These are phyloP conservation scores for Alnus glutinosa DNA, from an alignment of 306 rosid genomes.

Conservation along the genomic window DNA sequence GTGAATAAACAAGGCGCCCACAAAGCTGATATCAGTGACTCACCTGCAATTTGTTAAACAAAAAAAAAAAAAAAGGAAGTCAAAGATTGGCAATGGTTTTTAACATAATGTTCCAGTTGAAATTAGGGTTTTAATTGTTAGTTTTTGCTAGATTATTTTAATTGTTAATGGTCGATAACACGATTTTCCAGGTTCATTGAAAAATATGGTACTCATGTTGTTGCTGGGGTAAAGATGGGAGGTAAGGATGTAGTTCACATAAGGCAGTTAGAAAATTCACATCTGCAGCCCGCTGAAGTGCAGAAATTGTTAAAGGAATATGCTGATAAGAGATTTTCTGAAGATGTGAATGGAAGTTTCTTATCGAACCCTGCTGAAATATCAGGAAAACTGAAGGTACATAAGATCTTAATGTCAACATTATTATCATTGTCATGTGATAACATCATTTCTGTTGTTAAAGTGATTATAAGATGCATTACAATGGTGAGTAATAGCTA, in stretches of 20 bases:
- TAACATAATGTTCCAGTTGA: neutral
- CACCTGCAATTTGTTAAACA: neutral
- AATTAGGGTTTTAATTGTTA: constrained; percentile 1
- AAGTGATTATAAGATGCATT: neutral
- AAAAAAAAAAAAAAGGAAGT: neutral
- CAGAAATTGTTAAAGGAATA: constrained; percentile 70
- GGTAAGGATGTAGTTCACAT: constrained; percentile 82
- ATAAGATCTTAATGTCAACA: constrained; percentile 8
- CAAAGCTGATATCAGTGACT: neutral
- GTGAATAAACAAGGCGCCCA: neutral
- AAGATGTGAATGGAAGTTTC: constrained; percentile 38
- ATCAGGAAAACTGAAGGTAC: constrained; percentile 56
- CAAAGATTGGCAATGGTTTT: neutral
- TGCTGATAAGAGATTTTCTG: constrained; percentile 74
- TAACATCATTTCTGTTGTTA: neutral
- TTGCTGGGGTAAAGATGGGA: constrained; percentile 96
- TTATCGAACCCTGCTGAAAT: constrained; percentile 32
- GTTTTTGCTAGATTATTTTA: neutral
- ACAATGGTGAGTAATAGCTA: neutral
- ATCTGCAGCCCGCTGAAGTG: constrained; percentile 53
- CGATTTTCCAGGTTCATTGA: constrained; percentile 77
- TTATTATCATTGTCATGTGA: neutral
- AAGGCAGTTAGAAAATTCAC: constrained; percentile 69
- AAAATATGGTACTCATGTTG: constrained; percentile 82
- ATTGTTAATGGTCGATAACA: neutral